Base-by-base conservation (phyloP, 2,329 filamentous ascomycete species). In the Fusarium pseudoanthophilum region DNA sequence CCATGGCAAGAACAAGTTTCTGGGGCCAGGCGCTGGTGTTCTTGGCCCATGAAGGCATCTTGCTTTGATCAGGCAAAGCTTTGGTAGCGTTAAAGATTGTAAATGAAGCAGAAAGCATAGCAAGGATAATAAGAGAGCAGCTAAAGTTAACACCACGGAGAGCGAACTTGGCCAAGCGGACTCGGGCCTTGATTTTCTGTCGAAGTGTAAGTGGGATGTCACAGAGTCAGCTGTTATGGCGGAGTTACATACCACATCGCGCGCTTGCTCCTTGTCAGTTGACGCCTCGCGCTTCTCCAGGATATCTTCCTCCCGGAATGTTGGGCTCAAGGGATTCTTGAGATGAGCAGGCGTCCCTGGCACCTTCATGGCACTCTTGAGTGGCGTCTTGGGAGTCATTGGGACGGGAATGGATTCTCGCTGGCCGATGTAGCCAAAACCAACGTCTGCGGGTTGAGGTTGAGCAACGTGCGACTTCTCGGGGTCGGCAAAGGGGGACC, bases 141-240 rank as follows among this genome's bases (percentile, higher is more conserved):
- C 94, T 95, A 83, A 99, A 98, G 87, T 95, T 98, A 84, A 98
- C 93, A 64, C 94, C 92, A 74, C 96, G 92, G n/a, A 99, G 91
- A 71, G 97, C 90, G 78, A 98, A 92, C 86, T 99, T 99, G 76
- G 95, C 96, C 83, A 98, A 88, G 52, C 96, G 91, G 39, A 98
- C 95, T 75, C 94, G 91, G 40, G 92, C 92, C 85, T 98, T 98
- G 82, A 97, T 90, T 92, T 93, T 97, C 95, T 97, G 80, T 52
- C 66, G 11, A 62, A 32, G 46, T 75, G 77, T 83, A 77, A 81
- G 77, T 79, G 53, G 49, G 30, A 46, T 56, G 43, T 30, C 40
- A 37, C 9, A 42, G 26, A 24, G 8, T 24, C 6, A 48, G 28
- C n/a, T 28, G 28, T 11, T 26, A 26, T 21, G 8, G n/a, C 10